Base-by-base conservation (phyloP, 768 basidiomycete species). In the Xerocomus potaroensis region DNA sequence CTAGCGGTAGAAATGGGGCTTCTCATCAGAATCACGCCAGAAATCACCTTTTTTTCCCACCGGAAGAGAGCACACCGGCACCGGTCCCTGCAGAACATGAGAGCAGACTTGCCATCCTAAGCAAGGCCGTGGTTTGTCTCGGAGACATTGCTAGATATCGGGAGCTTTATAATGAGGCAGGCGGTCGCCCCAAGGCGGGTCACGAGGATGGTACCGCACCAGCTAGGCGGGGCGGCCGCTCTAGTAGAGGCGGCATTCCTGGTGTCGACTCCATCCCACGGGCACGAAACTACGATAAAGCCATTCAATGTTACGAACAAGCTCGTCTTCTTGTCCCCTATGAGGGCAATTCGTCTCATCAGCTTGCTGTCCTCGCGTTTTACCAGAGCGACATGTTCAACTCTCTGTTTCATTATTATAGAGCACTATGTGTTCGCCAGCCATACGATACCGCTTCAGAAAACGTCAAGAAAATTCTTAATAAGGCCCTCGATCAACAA, bases 131-230 rank as follows among this genome's bases (percentile, higher is more conserved):
- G 44, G 83, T 97, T 16, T 95, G 88, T 64, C 76, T 94, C 8
- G 96, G 96, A 10, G 96, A 99, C 60, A 84, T 99, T 39, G 89
- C 92, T 49, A 78, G 96, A 33, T 99, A 99, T 68, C 77, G 85
- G 47, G 94, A 98, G 58, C 80, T 87, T 33, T 96, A 95, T 58
- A 87, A 83, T 58, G 90, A 91, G 52, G 67, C 74, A 41, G 76
- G 79, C 23, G 76, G 83, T 19, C 74, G 84, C 43, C 74, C 83
- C 15, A 78, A 73, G 55, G 83, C 79, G 0, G 84, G 84, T 15
- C 82, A 84, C 32, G 84, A 88, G 53, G 82, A 84, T 31, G 72
- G 73, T 1, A 59, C 67, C 7, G 59, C 30, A 0, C 54, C 64
- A 32, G 45, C 68, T 47, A 57, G 60, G 56, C 69, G 70, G 51